Conservation (phyloP, 257 asterid genomes). For the Penstemon newberryi region DNA sequence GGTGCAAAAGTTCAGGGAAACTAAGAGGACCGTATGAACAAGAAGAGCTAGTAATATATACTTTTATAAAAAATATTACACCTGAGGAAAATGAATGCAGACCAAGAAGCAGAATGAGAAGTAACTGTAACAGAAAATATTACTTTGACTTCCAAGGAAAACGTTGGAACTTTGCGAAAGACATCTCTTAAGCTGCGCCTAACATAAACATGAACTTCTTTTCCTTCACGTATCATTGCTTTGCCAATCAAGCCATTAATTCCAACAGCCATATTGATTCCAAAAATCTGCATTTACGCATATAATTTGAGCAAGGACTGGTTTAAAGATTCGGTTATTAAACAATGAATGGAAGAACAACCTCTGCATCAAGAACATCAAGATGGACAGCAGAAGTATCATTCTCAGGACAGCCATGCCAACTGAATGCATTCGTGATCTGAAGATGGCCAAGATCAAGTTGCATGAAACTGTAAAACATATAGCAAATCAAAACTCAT, state of each 20-base stretch:
- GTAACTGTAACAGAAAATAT: conserved; percentile 19
- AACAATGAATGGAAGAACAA: conserved; percentile 29
- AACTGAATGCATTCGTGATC: conserved; percentile 66
- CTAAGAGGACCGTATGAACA: conserved; percentile 5
- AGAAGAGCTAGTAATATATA: conserved; percentile 10
- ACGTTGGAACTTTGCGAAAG: conserved; percentile 91
- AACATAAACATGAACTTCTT: conserved; percentile 78
- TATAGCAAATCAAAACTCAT: conserved; percentile 7
- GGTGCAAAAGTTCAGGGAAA: not conserved
- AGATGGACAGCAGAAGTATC: conserved; percentile 97
- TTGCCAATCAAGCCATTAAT: conserved; percentile 74
- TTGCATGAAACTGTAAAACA: conserved; percentile 82
- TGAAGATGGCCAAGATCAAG: conserved; percentile 97
- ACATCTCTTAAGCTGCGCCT: conserved; percentile 96
- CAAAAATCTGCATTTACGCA: conserved; percentile 63
- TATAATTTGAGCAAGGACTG: conserved; percentile 29
- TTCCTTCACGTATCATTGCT: conserved; percentile 94
- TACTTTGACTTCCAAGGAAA: conserved; percentile 86
- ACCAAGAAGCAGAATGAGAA: conserved; percentile 27
- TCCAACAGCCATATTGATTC: conserved; percentile 94
- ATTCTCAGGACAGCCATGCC: conserved; percentile 87
- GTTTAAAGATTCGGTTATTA: conserved; percentile 9
- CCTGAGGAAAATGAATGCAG: not conserved
- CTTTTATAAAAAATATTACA: not conserved
- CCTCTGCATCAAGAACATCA: conserved; percentile 98